Conservation (phyloP, 768 basidiomycete species). For the Tephrocybe sp. region DNA sequence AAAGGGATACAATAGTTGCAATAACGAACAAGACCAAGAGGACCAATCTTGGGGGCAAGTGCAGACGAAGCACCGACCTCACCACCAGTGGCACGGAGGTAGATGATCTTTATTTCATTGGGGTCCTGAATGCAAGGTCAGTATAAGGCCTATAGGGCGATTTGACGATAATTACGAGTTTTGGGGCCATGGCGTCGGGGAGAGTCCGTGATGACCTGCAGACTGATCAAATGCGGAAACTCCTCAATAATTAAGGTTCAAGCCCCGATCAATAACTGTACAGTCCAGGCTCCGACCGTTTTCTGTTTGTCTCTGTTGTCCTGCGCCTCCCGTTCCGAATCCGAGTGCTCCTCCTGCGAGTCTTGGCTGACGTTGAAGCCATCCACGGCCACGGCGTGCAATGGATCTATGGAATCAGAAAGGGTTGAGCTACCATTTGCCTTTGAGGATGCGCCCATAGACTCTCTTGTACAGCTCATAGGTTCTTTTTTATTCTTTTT, state of each 20-base stretch:
- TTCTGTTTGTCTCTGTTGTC: conserved; percentile 36
- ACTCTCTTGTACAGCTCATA: conserved; percentile 84
- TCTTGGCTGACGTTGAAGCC: conserved; percentile 13
- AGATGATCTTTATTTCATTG: conserved; percentile 97
- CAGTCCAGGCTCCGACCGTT: conserved; percentile 30
- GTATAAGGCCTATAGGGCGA: not conserved
- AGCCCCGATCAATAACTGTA: conserved; percentile 54
- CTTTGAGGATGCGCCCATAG: conserved; percentile 83
- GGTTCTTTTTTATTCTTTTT: conserved; percentile 44
- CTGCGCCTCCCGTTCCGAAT: conserved; percentile 20
- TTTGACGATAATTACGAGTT: conserved; percentile 52
- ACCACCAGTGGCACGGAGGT: conserved; percentile 97
- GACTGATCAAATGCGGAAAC: conserved; percentile 6
- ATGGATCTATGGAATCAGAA: conserved; percentile 83
- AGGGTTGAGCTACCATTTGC: conserved; percentile 77
- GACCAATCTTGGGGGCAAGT: conserved; percentile 99
- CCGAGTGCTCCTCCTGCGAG: conserved; percentile 7
- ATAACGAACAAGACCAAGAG: conserved; percentile 89
- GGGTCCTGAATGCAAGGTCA: conserved; percentile 65
- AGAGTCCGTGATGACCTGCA: conserved; percentile 23
- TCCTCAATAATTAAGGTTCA: conserved; percentile 47
- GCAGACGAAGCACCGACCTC: conserved; percentile 99
- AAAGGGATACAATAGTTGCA: conserved; percentile 7
- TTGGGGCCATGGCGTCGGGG: conserved; percentile 65
- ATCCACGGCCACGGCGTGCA: conserved; percentile 44